These are phyloP conservation scores for Neltuma alba DNA, from an alignment of 306 rosid genomes.

Conservation along the genomic window DNA sequence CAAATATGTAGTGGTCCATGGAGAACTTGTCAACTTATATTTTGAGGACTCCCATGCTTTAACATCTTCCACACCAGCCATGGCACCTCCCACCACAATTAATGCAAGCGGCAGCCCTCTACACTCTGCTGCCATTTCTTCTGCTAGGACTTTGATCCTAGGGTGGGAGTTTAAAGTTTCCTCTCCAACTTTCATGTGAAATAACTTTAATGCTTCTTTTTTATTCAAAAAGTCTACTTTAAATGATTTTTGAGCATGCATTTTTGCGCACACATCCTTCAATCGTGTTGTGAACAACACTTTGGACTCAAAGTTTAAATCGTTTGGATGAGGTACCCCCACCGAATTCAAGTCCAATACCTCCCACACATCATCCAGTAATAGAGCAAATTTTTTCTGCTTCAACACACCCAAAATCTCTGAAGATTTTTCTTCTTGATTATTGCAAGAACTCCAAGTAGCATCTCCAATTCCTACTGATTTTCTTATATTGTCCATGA, in stretches of 20 bases:
- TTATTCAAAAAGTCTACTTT: constrained; percentile 18
- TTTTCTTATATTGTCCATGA: not conserved
- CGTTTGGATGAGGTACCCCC: constrained; percentile 9
- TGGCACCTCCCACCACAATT: not conserved
- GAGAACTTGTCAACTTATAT: not conserved
- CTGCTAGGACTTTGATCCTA: constrained; percentile 9
- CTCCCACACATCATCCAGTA: constrained; percentile 47
- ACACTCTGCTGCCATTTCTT: not conserved
- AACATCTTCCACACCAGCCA: not conserved
- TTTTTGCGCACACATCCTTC: constrained; percentile 35
- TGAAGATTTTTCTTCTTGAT: not conserved
- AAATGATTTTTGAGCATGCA: constrained; percentile 27
- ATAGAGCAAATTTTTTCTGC: constrained; percentile 19
- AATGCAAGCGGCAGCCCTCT: not conserved
- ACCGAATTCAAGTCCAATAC: constrained; percentile 1
- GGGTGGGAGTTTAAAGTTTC: not conserved
- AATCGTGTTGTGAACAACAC: constrained; percentile 35
- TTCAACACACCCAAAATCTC: not conserved
- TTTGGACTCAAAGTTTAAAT: constrained; percentile 15
- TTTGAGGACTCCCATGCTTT: not conserved
- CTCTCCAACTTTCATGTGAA: constrained; percentile 14
- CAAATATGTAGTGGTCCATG: not conserved
- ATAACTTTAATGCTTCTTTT: constrained; percentile 24
- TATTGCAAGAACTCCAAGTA: not conserved
- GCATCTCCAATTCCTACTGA: not conserved